phyloP scores from a whole-genome alignment of 495 filamentous ascomycete species.

The Penicillium paradoxum region DNA sequence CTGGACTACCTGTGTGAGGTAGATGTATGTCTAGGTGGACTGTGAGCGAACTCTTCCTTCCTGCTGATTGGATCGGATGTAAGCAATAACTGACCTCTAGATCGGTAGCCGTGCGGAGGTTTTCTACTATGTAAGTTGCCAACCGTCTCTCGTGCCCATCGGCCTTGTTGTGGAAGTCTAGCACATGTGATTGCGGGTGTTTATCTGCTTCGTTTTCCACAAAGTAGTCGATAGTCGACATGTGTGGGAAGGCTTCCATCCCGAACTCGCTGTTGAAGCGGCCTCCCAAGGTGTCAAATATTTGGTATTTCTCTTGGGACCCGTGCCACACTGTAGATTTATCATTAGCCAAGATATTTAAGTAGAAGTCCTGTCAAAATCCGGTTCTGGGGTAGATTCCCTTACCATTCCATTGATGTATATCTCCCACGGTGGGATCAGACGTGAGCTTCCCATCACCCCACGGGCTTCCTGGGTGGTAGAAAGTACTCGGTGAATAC shows the following conservation, averaged over 20 bases:
- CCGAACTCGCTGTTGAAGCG: slow-evolving; percentile 94
- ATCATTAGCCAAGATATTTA: too few species aligned
- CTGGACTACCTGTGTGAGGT: slow-evolving; percentile 88
- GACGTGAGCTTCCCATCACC: slow-evolving; percentile 69
- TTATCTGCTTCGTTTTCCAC: slow-evolving; percentile 68
- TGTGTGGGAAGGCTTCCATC: slow-evolving; percentile 85
- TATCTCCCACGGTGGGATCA: slow-evolving; percentile 82
- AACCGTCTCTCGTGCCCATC: slow-evolving; percentile 84
- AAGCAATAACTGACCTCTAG: slow-evolving; percentile 37
- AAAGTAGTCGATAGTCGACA: slow-evolving; percentile 80
- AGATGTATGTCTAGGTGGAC: slow-evolving; percentile 70
- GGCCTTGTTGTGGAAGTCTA: slow-evolving; percentile 97
- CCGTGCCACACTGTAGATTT: slow-evolving; percentile 87
- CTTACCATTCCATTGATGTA: slow-evolving; percentile 88
- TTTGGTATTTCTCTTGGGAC: slow-evolving; percentile 85
- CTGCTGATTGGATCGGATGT: slow-evolving; percentile 6
- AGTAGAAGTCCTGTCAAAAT: too few species aligned
- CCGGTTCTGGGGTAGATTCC: too few species aligned
- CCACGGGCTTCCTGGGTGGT: slow-evolving; percentile 86
- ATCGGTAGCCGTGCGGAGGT: slow-evolving; percentile 62
- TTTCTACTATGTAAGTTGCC: slow-evolving; percentile 85
- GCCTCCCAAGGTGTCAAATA: slow-evolving; percentile 79
- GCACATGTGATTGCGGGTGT: slow-evolving; percentile 79
- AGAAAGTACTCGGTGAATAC: slow-evolving; percentile 60
- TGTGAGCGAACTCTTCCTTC: too few species aligned